Evolutionary conservation across 345 rosid genomes (phyloP), one percentile per base, ranked within the genome.

Genomic region (Gynandropsis gynandra): DNA sequence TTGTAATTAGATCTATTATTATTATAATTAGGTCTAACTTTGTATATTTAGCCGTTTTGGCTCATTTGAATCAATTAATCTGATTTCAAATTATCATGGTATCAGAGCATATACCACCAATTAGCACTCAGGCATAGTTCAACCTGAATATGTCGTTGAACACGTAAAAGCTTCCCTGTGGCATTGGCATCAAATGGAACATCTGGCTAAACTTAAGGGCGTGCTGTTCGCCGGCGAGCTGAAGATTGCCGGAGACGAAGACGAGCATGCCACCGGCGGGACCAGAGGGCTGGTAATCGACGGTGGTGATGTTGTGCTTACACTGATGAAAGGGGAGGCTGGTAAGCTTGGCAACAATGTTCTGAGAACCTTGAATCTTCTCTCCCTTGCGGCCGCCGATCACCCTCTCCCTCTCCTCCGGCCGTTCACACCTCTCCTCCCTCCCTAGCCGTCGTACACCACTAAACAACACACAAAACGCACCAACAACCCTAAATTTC

Each of bases 121-220:
- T 46, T 42, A 8, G 34, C 33, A 21, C 24, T 4, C 87, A 86
- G 3, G 96, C 90, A 63, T 81, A 86, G 85, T 90, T 90, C 80
- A 90, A 67, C 80, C 98, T 81, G 92, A 86, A 90, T 56, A 87
- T 87, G 65, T 86, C 98, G 43, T 83, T 90, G 56, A 75, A 66
- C 74, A 90, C 98, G 42, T 80, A 86, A 62, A 76, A 86, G 85
- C 76, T 81, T 73, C 98, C 96, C 54, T 80, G 90, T 19, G 84
- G 72, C n/a, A 80, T 78, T 47, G 96, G 83, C 77, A 90, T 82
- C 87, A 90, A 76, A 77, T 90, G 98, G 68, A 90, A 90, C 96
- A 90, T 78, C 96, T 90, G 83, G 73, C 97, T 92, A 66, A 92
- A 92, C 76, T 87, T 87, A 71, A 92, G 97, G 11, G 95, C 78